Evolutionary conservation across 2,329 filamentous ascomycete genomes (phyloP).

Genomic region (Fusarium acutatum): DNA sequence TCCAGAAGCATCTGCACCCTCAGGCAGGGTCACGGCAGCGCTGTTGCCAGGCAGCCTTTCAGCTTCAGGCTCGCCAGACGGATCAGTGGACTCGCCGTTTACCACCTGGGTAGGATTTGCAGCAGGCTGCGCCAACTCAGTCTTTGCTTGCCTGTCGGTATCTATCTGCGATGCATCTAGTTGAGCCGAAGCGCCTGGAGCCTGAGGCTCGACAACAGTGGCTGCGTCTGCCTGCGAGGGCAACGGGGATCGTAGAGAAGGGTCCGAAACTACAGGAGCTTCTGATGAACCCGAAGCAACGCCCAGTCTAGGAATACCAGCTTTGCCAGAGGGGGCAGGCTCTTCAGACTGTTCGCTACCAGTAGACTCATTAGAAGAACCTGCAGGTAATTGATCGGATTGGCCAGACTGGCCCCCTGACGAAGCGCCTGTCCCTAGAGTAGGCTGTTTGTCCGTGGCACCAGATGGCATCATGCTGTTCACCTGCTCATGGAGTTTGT

Average conservation of each 20-base stretch:
- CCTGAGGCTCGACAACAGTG: not conserved
- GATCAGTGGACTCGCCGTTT: not conserved
- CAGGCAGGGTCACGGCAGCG: not conserved
- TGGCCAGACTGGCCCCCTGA: conserved; percentile 20
- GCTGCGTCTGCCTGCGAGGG: not conserved
- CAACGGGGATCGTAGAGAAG: not conserved
- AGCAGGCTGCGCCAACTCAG: not conserved
- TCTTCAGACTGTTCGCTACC: not conserved
- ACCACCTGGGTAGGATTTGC: not conserved
- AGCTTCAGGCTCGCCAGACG: not conserved
- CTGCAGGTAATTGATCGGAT: conserved; percentile 10
- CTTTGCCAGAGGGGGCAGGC: conserved; percentile 1
- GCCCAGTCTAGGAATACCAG: not conserved
- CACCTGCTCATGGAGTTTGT: conserved; percentile 42
- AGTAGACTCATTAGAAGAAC: conserved; percentile 2
- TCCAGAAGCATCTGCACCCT: not conserved
- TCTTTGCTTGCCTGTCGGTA: not conserved
- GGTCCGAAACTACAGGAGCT: not conserved
- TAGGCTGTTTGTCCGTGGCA: conserved; percentile 4
- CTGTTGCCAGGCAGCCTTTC: not conserved
- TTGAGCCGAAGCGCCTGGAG: not conserved
- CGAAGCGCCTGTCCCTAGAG: conserved; percentile 1
- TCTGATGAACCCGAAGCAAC: not conserved
- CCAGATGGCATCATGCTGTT: conserved; percentile 36
- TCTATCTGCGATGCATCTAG: not conserved